Evolutionary conservation across 768 basidiomycete genomes (phyloP).

Genomic region (Termitomyces bulborhizus): DNA sequence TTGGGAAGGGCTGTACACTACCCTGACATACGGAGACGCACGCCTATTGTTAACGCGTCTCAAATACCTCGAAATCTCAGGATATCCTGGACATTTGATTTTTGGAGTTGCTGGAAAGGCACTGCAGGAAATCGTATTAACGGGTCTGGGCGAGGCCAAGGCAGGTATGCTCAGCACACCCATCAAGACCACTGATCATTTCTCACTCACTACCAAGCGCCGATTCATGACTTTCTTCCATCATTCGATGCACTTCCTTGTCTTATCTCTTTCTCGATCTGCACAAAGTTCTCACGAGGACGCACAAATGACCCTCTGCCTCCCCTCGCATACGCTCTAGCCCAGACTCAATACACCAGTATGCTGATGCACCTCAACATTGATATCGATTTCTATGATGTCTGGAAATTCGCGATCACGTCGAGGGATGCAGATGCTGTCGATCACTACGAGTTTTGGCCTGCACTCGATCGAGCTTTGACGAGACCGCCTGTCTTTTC

Average conservation of each 20-base stretch:
- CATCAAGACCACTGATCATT: neutral
- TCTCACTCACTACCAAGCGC: neutral
- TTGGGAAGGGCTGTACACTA: neutral
- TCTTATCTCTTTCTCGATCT: neutral
- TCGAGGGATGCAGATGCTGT: slow-evolving; percentile 6
- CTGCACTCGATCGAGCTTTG: slow-evolving; percentile 2
- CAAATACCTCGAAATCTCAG: neutral
- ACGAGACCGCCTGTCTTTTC: slow-evolving; percentile 2
- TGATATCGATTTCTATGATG: slow-evolving; percentile 8
- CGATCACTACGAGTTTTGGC: slow-evolving; percentile 10
- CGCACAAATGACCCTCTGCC: neutral
- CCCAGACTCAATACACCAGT: neutral
- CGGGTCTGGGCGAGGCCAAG: neutral
- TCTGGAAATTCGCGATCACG: slow-evolving; percentile 13
- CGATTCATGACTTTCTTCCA: neutral
- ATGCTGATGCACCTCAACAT: slow-evolving; percentile 3
- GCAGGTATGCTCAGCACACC: neutral
- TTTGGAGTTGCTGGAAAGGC: neutral
- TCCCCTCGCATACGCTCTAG: neutral
- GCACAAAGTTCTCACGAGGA: neutral
- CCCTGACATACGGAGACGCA: neutral
- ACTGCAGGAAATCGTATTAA: neutral
- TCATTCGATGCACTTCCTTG: neutral
- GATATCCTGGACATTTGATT: neutral
- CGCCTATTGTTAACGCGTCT: neutral